Base-by-base conservation (phyloP, 805 yeast genomes). In the Wickerhamomyces hampshirensis region DNA sequence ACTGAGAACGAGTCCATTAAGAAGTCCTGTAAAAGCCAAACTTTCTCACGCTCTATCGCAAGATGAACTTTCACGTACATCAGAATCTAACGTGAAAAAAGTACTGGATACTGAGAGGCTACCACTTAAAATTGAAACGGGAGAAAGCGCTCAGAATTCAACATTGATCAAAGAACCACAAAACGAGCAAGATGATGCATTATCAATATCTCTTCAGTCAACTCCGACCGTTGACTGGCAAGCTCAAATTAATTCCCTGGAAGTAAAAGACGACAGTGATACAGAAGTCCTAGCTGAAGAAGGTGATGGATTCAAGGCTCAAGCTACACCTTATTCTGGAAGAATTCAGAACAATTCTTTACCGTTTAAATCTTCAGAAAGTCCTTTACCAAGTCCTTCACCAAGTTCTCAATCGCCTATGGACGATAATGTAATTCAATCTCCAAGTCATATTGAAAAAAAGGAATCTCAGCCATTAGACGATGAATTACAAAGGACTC, bases 181-280 rank as follows among this genome's bases (percentile, higher is more conserved):
- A 14, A 6, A 16, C 14, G 18, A 18, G 10, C 14, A 9, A 8
- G 24, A 15, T 8, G 14, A n/a, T 12, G 28, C 6, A 3, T 5
- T 26, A 5, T 31, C 41, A 17, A 42, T 44, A 0, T 44, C 46
- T 11, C 6, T 42, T 6, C 34, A 36, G 14, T 31, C 46, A 5
- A 34, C 37, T 6, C 30, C 47, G 1, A 38, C 39, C 23, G 37
- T 50, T 10, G 54, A 51, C 19, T 51, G 56, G 56, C 33, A 42
- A 27, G 56, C 56, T 10, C 44, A 53, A 1, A 30, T 49, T 14
- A 44, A 44, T 16, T 54, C 51, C 8, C 23, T 44, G 28, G 41
- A 33, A 8, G 11, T 37, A 2, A 36, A 33, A 6, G 33, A 32
- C 11, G 27, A 5, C n/a, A 5, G 32, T 31, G 10, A 18, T 17